Conservation (phyloP, 1,284 basidiomycete genomes). For the Taiwanofungus camphoratus region DNA sequence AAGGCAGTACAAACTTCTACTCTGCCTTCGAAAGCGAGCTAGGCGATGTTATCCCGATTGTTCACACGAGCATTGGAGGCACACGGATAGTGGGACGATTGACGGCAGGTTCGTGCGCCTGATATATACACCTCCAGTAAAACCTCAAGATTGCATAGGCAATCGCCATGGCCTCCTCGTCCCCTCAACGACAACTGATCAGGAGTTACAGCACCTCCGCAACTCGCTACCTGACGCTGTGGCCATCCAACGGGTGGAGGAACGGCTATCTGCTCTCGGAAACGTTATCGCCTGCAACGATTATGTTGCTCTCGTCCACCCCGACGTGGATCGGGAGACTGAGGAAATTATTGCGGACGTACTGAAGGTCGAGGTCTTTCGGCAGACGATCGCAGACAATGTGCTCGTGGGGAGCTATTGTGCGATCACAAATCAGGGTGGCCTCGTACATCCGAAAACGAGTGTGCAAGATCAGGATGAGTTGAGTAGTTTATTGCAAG, state of each 20-base stretch:
- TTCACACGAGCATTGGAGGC: conserved; percentile 94
- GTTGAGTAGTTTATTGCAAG: conserved; percentile 88
- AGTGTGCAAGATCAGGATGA: conserved; percentile 98
- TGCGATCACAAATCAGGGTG: conserved; percentile 93
- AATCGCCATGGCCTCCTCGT: conserved; percentile 97
- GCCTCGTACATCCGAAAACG: conserved; percentile 96
- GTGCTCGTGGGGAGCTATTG: conserved; percentile 96
- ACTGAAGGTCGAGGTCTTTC: conserved; percentile 98
- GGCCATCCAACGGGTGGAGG: conserved; percentile 94
- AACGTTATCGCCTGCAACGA: conserved; percentile 99
- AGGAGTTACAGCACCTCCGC: conserved; percentile 95
- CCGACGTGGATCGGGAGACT: conserved; percentile 97
- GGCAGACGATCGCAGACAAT: conserved; percentile 96
- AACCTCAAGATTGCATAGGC: conserved; percentile 38
- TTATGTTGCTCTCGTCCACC: conserved; percentile 95
- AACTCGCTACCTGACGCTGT: conserved; percentile 94
- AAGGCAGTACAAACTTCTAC: conserved; percentile 98
- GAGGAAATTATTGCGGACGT: conserved; percentile 99
- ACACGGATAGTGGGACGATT: conserved; percentile 93
- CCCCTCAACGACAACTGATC: conserved; percentile 93
- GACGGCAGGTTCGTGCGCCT: conserved; percentile 65
- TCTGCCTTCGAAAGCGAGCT: conserved; percentile 96
- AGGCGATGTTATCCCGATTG: conserved; percentile 90
- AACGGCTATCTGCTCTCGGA: conserved; percentile 92
- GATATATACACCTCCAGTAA: neutral